Conservation (phyloP, 2,329 filamentous ascomycete species). For the Paradendryphiella salina region DNA sequence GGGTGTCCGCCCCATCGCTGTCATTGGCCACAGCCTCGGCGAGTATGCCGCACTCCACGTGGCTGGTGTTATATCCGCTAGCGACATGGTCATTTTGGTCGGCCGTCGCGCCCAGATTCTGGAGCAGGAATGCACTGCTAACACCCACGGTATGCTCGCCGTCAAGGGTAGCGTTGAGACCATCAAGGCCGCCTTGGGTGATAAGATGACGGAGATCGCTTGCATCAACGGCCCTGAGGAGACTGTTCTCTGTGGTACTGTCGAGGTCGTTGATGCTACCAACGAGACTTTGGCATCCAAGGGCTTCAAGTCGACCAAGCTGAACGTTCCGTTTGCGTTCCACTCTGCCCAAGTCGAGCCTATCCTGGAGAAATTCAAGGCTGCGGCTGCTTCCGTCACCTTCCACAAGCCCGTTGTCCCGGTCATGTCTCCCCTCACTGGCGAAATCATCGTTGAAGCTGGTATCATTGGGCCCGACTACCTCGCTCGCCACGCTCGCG, state of each 20-base stretch:
- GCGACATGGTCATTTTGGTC: constrained; percentile 72
- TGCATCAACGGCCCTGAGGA: constrained; percentile 77
- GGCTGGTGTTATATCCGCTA: constrained; percentile 70
- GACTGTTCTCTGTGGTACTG: constrained; percentile 70
- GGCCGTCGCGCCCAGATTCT: constrained; percentile 69
- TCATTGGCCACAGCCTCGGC: constrained; percentile 65
- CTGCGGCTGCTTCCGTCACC: constrained; percentile 56
- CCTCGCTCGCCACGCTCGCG: constrained; percentile 65
- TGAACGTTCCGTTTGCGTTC: constrained; percentile 70
- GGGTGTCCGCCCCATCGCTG: constrained; percentile 58
- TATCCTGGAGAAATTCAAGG: constrained; percentile 64
- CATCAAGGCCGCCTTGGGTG: constrained; percentile 58
- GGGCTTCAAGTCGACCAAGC: constrained; percentile 63
- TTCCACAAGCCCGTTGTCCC: constrained; percentile 63
- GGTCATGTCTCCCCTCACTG: constrained; percentile 69
- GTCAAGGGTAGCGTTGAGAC: constrained; percentile 58
- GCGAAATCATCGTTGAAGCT: constrained; percentile 61
- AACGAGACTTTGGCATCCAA: constrained; percentile 54
- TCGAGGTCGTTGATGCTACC: constrained; percentile 62
- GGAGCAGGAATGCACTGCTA: constrained; percentile 64
- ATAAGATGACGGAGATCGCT: constrained; percentile 59
- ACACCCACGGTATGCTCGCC: constrained; percentile 69
- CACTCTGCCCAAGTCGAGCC: constrained; percentile 68
- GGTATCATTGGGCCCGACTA: constrained; percentile 64
- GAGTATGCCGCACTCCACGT: constrained; percentile 74